Evolutionary conservation across 306 rosid genomes (phyloP).

Genomic region (Fragaria vesca): DNA sequence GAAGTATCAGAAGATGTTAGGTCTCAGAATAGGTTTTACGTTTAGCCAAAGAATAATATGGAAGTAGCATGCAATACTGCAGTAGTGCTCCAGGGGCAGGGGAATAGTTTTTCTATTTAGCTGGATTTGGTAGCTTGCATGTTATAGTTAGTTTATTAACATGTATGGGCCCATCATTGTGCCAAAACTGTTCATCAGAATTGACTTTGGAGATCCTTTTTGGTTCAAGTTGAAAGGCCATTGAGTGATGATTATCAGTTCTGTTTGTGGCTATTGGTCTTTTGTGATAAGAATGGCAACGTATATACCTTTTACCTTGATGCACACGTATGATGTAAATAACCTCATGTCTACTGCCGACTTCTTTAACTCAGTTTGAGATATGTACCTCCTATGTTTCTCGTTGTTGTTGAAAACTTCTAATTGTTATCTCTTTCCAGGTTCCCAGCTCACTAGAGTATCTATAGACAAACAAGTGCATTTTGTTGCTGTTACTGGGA

Average conservation of each 20-base stretch:
- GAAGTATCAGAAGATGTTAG: background rate
- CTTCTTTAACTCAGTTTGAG: background rate
- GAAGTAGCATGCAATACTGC: background rate
- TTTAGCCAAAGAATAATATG: background rate
- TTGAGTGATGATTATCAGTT: background rate
- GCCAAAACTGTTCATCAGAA: background rate
- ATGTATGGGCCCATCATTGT: background rate
- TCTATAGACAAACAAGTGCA: constrained; percentile 28
- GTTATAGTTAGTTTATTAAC: background rate
- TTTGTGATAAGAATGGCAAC: background rate
- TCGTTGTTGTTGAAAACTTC: background rate
- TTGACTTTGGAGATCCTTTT: background rate
- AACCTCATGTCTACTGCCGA: constrained; percentile 4
- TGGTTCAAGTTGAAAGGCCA: background rate
- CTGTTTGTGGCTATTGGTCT: background rate
- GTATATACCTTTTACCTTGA: background rate
- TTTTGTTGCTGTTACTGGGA: constrained; percentile 37
- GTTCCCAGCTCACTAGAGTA: constrained; percentile 27
- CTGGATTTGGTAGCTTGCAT: background rate
- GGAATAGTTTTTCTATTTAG: background rate
- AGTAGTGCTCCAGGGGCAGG: background rate
- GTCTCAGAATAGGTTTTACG: background rate
- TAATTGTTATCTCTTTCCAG: constrained; percentile 20
- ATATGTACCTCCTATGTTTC: background rate
- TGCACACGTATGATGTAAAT: background rate